Evolutionary conservation across 495 filamentous ascomycete species (phyloP), one percentile per base, ranked within the genome.

Genomic region (Haplographium delicatum): DNA sequence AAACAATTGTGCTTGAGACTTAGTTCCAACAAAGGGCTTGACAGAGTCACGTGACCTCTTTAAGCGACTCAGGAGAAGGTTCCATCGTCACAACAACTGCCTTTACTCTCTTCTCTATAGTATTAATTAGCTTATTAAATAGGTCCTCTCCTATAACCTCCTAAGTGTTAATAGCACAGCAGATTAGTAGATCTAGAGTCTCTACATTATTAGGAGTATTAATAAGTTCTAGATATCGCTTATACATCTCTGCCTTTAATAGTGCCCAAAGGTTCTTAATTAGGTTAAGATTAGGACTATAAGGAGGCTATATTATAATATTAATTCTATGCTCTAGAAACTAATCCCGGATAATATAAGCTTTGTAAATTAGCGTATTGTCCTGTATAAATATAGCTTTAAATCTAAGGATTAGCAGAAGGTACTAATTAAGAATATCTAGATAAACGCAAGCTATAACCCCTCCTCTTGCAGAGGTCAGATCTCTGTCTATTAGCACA

Each of bases 81-180:
- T n/a, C n/a, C n/a, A n/a, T n/a, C n/a, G n/a, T 31, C 28, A 31
- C 28, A 16, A 51, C 48, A 13, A n/a, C n/a, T n/a, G 48, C 48
- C 47, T 28, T 39, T 25, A 44, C 18, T 10, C 49, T 8, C 11
- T 52, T 20, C 5, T 7, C 11, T 40, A 46, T 52, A 5, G 40
- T 23, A 31, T 45, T 22, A 19, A 25, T 16, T 22, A 52, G 20
- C 40, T 24, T 44, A 52, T 34, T 33, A 33, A 52, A 18, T 5
- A 46, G 6, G 4, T 34, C 16, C 16, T 8, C 19, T n/a, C 15
- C 18, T 19, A 52, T 3, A 5, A 7, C 16, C 4, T 52, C n/a
- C 49, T 28, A 52, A 5, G 41, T 26, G 4, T 34, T 27, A 19
- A 33, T 31, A 30, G 41, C 49, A 35, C 9, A 20, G 5, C 19